A percentile compares a stretch with the other conserved stretches of the same genome.
These are phyloP conservation scores for Boletus edulis DNA, from an alignment of 768 basidiomycete genomes.

Conservation along the genomic window DNA sequence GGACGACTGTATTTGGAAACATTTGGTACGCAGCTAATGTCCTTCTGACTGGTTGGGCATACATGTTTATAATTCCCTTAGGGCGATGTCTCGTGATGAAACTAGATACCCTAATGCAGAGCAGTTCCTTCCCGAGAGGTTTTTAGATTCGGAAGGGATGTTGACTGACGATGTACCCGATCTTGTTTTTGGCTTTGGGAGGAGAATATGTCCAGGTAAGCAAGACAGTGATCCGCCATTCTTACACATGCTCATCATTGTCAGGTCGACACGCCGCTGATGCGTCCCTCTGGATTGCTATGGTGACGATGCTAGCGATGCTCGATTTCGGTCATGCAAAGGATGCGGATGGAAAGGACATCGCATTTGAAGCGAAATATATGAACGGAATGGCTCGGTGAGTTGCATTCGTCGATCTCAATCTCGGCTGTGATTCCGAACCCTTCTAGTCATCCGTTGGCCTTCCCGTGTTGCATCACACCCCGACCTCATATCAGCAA, in stretches of 20 bases:
- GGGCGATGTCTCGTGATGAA: constrained; percentile 22
- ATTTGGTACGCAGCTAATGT: constrained; percentile 5
- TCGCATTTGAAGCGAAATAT: constrained; percentile 3
- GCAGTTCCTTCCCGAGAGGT: constrained; percentile 14
- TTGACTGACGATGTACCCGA: constrained; percentile 10
- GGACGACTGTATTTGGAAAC: constrained; percentile 12
- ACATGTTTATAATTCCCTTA: background rate
- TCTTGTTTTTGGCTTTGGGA: constrained; percentile 17
- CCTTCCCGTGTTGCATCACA: constrained; percentile 18
- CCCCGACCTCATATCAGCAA: constrained; percentile 8
- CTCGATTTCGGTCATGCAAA: constrained; percentile 16
- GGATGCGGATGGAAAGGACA: constrained; percentile 1
- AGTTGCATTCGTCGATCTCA: background rate
- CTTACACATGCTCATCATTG: background rate
- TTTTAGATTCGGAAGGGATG: constrained; percentile 5
- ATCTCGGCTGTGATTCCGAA: background rate
- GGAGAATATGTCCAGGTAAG: constrained; percentile 16
- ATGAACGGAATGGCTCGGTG: constrained; percentile 6
- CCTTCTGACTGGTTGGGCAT: background rate
- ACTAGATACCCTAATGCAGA: constrained; percentile 15
- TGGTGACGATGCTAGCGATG: constrained; percentile 22
- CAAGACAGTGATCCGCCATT: background rate
- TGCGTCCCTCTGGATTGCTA: constrained; percentile 6
- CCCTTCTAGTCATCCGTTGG: constrained; percentile 1
- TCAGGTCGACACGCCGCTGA: constrained; percentile 9